Conservation (phyloP, 2,329 filamentous ascomycete species). For the Neophaeococcomyces aloes region DNA sequence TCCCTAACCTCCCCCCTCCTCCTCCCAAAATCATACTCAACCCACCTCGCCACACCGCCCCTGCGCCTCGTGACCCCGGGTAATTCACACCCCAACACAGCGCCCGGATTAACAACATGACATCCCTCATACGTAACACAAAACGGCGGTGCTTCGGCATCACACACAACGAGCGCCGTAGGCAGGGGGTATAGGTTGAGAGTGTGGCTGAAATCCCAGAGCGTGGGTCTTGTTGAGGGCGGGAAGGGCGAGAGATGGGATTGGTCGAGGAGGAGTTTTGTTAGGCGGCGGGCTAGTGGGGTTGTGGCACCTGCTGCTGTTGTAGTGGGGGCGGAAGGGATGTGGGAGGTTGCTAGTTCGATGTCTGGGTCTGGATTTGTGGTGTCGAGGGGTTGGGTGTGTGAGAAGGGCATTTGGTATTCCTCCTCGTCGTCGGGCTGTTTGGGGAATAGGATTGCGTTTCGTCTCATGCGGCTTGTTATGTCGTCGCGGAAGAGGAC, state of each 20-base stretch:
- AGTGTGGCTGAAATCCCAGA: constrained; percentile 75
- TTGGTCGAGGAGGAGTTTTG: constrained; percentile 87
- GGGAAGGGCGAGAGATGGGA: constrained; percentile 81
- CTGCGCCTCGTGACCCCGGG: constrained; percentile 33
- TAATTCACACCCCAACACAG: constrained; percentile 42
- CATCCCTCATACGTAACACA: constrained; percentile 89
- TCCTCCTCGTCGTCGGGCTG: constrained; percentile 28
- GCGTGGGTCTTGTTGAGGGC: constrained; percentile 63
- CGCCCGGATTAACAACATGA: constrained; percentile 86
- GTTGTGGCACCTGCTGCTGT: constrained; percentile 23
- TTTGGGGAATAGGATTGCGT: constrained; percentile 58
- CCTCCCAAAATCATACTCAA: constrained; percentile 68
- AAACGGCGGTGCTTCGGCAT: constrained; percentile 71
- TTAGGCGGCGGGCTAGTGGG: constrained; percentile 58
- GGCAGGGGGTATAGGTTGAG: constrained; percentile 82
- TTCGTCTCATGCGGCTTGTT: constrained; percentile 64
- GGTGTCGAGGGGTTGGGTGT: constrained; percentile 2
- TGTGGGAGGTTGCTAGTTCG: constrained; percentile 20
- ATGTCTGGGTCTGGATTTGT: constrained; percentile 11
- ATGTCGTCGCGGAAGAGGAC: constrained; percentile 82
- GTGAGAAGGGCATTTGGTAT: constrained; percentile 11
- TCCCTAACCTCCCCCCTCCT: constrained; percentile 53
- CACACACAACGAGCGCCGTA: constrained; percentile 70
- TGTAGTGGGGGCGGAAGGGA: constrained; percentile 15
- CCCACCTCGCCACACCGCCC: constrained; percentile 60